These are phyloP conservation scores for Euphorbia neoarborescens DNA, from an alignment of 441 rosid genomes.

Conservation along the genomic window DNA sequence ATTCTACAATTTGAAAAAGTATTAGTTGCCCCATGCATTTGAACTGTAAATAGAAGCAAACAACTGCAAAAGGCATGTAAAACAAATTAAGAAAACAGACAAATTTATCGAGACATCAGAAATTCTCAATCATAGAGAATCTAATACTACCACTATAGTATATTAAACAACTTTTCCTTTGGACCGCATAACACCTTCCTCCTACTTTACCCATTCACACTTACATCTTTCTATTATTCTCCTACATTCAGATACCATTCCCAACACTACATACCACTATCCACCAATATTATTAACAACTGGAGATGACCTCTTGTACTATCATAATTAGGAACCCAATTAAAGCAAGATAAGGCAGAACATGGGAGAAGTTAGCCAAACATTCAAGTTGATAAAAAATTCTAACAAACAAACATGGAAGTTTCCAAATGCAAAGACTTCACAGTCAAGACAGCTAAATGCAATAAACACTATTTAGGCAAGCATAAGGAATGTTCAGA, in stretches of 20 bases:
- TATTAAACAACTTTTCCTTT: not conserved
- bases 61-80: not conserved
- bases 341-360: not conserved
- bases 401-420: not conserved
- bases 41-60: not conserved
- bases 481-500: conserved; percentile 2
- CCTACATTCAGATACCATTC: not conserved
- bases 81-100: not conserved
- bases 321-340: not conserved
- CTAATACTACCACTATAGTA: not conserved
- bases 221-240: not conserved
- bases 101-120: not conserved
- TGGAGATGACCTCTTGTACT: not conserved
- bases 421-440: not conserved
- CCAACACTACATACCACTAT: not conserved
- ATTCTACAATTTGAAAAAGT: not conserved
- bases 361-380: not conserved
- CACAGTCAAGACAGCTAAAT: conserved; percentile 3
- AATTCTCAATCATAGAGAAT: not conserved
- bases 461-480: not conserved
- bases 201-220: not conserved
- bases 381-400: not conserved
- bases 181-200: not conserved
- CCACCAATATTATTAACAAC: conserved; percentile 5
- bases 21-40: not conserved